These are phyloP conservation scores for Epichloe aotearoae DNA, from an alignment of 2,329 filamentous ascomycete species.

Conservation along the genomic window DNA sequence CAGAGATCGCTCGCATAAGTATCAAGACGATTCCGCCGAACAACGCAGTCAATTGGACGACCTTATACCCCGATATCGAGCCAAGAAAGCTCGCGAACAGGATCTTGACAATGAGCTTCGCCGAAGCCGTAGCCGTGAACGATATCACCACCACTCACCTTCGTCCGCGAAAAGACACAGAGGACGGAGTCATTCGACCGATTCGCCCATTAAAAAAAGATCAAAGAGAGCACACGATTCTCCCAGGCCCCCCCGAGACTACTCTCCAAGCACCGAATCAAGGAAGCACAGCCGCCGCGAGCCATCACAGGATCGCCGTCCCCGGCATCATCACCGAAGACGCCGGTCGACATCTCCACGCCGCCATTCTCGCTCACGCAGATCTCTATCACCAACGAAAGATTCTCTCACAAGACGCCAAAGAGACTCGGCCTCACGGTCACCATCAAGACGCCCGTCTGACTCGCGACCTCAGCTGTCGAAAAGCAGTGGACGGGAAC, in stretches of 20 bases:
- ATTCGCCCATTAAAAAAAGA: slow-evolving; percentile 26
- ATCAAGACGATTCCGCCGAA: slow-evolving; percentile 14
- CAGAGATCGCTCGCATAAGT: slow-evolving; percentile 19
- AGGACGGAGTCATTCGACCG: slow-evolving; percentile 27
- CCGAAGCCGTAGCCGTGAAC: slow-evolving; percentile 22
- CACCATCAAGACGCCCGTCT: slow-evolving; percentile 9
- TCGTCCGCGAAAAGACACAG: slow-evolving; percentile 28
- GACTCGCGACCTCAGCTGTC: neutral
- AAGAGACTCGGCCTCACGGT: slow-evolving; percentile 14
- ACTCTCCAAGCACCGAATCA: slow-evolving; percentile 22
- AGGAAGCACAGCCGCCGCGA: slow-evolving; percentile 18
- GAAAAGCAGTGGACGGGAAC: slow-evolving; percentile 1
- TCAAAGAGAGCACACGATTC: slow-evolving; percentile 22
- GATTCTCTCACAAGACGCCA: slow-evolving; percentile 10
- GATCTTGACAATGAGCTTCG: slow-evolving; percentile 20
- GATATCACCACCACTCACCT: slow-evolving; percentile 21
- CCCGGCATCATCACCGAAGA: slow-evolving; percentile 7
- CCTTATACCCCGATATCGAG: slow-evolving; percentile 25
- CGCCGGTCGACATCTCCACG: slow-evolving; percentile 14
- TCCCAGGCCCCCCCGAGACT: slow-evolving; percentile 25
- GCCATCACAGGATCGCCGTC: slow-evolving; percentile 20
- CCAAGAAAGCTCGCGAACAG: slow-evolving; percentile 17
- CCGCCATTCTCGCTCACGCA: slow-evolving; percentile 15
- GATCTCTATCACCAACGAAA: slow-evolving; percentile 14
- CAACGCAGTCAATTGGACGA: slow-evolving; percentile 20